Evolutionary conservation across 352 stramenopile genomes (phyloP).

Genomic region (Halophytophthora batemanensis): DNA sequence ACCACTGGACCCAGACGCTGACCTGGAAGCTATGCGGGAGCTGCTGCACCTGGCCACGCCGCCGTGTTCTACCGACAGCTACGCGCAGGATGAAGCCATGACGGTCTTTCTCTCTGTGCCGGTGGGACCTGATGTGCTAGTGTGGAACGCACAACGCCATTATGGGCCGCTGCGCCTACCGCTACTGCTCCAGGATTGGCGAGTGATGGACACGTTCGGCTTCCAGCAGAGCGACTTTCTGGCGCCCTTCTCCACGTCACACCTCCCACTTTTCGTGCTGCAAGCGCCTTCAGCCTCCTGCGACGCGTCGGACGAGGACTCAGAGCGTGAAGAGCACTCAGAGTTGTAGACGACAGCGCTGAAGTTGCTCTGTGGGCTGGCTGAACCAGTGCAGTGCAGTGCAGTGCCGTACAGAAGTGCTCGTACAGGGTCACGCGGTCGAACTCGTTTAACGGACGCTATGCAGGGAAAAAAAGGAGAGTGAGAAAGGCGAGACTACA

Average conservation of each 20-base stretch:
- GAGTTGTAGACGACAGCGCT: background rate
- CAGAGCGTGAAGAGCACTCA: background rate
- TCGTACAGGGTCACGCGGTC: background rate
- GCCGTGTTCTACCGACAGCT: background rate
- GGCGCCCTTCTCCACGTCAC: conserved; percentile 24
- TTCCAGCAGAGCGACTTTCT: conserved; percentile 32
- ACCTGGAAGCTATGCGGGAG: conserved; percentile 49
- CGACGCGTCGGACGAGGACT: conserved; percentile 2
- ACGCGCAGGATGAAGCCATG: conserved; percentile 1
- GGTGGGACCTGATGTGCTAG: conserved; percentile 41
- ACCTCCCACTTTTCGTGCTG: conserved; percentile 39
- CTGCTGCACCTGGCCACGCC: conserved; percentile 23
- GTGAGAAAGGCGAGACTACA: conserved; percentile 23
- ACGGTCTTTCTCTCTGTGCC: conserved; percentile 43
- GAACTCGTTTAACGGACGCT: conserved; percentile 4
- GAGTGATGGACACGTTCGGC: conserved; percentile 14
- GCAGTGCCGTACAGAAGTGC: background rate
- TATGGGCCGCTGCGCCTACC: conserved; percentile 50
- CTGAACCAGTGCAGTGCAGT: background rate
- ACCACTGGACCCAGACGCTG: conserved; percentile 46
- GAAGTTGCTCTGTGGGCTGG: background rate
- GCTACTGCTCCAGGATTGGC: conserved; percentile 42
- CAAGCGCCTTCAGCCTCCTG: conserved; percentile 4
- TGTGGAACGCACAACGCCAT: conserved; percentile 57
- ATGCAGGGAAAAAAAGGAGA: conserved; percentile 22